phyloP scores from a whole-genome alignment of 345 rosid genomes.

The Sonneratia caseolaris region DNA sequence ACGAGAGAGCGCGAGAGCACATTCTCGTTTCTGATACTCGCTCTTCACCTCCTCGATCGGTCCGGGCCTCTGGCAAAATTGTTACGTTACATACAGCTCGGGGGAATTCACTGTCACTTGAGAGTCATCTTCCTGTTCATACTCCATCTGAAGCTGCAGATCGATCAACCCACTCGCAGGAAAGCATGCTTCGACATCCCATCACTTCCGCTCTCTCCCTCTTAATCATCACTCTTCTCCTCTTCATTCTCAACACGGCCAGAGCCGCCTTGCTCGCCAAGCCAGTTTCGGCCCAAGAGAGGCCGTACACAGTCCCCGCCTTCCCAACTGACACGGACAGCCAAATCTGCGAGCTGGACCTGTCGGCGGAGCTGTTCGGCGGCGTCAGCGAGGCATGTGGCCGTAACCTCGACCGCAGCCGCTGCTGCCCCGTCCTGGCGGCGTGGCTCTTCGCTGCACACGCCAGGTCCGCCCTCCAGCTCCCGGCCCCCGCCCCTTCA shows the following conservation, averaged over 20 bases:
- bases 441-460: conserved; percentile 99
- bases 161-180: not conserved
- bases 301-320: conserved; percentile 77
- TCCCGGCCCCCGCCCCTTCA: conserved; percentile 47
- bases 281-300: conserved; percentile 37
- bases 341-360: conserved; percentile 74
- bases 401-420: conserved; percentile 72
- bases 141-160: not conserved
- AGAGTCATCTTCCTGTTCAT: not conserved
- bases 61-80: too few relatives aligned
- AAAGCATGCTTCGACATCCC: conserved; percentile 12
- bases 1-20: too few relatives aligned
- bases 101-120: too few relatives aligned
- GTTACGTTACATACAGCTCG: too few relatives aligned
- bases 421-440: conserved; percentile 91
- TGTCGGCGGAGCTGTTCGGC: conserved; percentile 91
- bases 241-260: conserved; percentile 8
- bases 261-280: conserved; percentile 46
- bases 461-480: conserved; percentile 71
- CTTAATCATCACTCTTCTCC: conserved; percentile 1
- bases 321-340: conserved; percentile 60
- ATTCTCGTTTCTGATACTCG: too few relatives aligned
- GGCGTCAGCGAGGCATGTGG: conserved; percentile 90
- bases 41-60: too few relatives aligned
- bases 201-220: conserved; percentile 12